Evolutionary conservation across 1,139 yeast species (phyloP), one percentile per base, ranked within the genome.

Genomic region (Eremothecium sinecaudum): DNA sequence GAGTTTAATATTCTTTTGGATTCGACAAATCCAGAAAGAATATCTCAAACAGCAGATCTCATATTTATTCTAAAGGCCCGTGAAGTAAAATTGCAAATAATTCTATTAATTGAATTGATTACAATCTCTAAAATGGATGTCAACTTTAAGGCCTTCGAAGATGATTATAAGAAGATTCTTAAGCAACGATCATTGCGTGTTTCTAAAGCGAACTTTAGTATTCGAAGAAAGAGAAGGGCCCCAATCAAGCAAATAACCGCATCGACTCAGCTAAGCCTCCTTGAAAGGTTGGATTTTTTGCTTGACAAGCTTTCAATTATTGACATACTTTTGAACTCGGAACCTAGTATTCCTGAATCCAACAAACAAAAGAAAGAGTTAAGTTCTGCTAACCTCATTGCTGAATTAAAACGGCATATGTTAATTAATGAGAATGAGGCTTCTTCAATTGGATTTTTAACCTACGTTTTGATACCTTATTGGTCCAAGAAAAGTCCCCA

Each of bases 21-120:
- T 9, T 16, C 18, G 4, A 12, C 13, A 4, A 15, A n/a, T 6
- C 21, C 28, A 7, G 10, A n/a, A 20, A 12, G 11, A 26, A 18
- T 20, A 17, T 22, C 23, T 32, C 11, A 18, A 35, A 5, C 30
- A 9, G 24, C 28, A 3, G 51, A 45, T 19, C 19, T 54, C 4
- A 22, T 34, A 2, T 33, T 30, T 4, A 38, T 54, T 17, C 58
- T 78, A 36, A 79, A 77, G 45, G 59, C 73, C 1, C 62, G 87
- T 24, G 92, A 80, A 46, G 71, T 80, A 1, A 83, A 78, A 47
- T 57, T 80, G 13, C 92, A 80, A 48, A 61, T 78, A 0, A 55
- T 79, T 1, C 44, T 79, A 0, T 50, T 75, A 2, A 53, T 79
- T 33, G 90, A 80, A 48, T 34, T 58, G 4, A 50, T 62, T 7